Conservation (phyloP, 2,329 filamentous ascomycete species). For the Ophiostoma sp. region DNA sequence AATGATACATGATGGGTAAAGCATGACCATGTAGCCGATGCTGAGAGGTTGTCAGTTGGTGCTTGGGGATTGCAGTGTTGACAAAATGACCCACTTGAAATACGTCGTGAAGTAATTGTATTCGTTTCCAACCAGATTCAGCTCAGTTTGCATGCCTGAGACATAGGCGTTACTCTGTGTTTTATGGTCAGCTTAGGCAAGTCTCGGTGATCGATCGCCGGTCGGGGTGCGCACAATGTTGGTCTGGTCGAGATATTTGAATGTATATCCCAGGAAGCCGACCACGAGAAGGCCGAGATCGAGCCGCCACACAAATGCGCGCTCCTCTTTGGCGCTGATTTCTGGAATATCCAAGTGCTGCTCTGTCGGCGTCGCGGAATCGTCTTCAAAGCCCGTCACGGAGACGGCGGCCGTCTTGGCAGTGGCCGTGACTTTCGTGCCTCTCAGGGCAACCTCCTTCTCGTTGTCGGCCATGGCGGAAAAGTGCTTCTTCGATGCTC, state of each 20-base stretch:
- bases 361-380: background rate
- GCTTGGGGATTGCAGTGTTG: too few relatives aligned
- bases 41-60: background rate
- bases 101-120: constrained; percentile 43
- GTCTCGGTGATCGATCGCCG: background rate
- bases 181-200: background rate
- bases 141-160: constrained; percentile 48
- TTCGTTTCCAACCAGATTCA: constrained; percentile 44
- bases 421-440: background rate
- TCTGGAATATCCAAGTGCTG: background rate
- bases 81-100: constrained; percentile 33
- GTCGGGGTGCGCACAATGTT: constrained; percentile 34
- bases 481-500: background rate
- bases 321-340: background rate
- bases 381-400: background rate
- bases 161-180: constrained; percentile 46
- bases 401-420: background rate
- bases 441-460: background rate
- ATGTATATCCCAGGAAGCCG: constrained; percentile 45
- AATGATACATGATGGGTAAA: constrained; percentile 26
- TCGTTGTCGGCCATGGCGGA: constrained; percentile 1
- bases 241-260: constrained; percentile 45
- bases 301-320: constrained; percentile 20
- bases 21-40: constrained; percentile 27
- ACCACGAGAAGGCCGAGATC: constrained; percentile 36